phyloP scores from a whole-genome alignment of 192 early-diverging fungal genomes.

The Gamsiella multidivaricata region DNA sequence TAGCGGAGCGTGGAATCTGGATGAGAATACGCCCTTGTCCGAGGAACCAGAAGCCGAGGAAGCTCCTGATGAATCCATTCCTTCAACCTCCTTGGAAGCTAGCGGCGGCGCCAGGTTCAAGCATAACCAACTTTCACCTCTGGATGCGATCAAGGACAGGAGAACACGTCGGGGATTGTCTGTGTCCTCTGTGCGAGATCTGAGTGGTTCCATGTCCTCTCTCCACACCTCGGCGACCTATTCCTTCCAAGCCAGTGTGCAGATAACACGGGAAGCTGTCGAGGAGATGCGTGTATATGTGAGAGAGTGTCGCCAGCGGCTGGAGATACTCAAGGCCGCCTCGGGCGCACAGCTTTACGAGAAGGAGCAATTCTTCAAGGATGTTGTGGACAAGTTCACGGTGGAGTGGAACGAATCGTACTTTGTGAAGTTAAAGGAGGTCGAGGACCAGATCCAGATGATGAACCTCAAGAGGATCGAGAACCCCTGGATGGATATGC shows the following conservation, averaged over 20 bases:
- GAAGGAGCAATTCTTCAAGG: conserved; percentile 46
- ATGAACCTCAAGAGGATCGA: conserved; percentile 53
- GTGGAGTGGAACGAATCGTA: conserved; percentile 53
- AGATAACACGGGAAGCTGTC: conserved; percentile 32
- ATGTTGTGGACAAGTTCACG: conserved; percentile 47
- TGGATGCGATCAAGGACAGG: conserved; percentile 8
- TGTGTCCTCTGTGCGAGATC: conserved; percentile 4
- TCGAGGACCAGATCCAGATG: conserved; percentile 49
- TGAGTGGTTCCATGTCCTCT: conserved; percentile 28
- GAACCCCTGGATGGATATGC: conserved; percentile 54
- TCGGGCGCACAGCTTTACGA: conserved; percentile 22
- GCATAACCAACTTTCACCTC: background rate
- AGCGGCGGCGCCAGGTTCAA: background rate
- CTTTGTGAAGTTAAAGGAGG: conserved; percentile 46
- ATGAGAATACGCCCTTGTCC: background rate
- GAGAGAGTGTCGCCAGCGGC: conserved; percentile 35
- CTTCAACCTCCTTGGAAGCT: background rate
- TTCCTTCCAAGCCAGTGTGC: conserved; percentile 25
- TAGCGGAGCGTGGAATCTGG: conserved; percentile 1
- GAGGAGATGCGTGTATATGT: conserved; percentile 36
- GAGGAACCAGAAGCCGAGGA: conserved; percentile 27
- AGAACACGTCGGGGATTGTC: conserved; percentile 29
- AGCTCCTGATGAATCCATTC: background rate
- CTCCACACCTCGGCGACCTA: conserved; percentile 9
- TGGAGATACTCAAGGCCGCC: conserved; percentile 24